These are phyloP conservation scores for Mortierella sp. DNA, from an alignment of 371 early-diverging fungal species.

Conservation along the genomic window DNA sequence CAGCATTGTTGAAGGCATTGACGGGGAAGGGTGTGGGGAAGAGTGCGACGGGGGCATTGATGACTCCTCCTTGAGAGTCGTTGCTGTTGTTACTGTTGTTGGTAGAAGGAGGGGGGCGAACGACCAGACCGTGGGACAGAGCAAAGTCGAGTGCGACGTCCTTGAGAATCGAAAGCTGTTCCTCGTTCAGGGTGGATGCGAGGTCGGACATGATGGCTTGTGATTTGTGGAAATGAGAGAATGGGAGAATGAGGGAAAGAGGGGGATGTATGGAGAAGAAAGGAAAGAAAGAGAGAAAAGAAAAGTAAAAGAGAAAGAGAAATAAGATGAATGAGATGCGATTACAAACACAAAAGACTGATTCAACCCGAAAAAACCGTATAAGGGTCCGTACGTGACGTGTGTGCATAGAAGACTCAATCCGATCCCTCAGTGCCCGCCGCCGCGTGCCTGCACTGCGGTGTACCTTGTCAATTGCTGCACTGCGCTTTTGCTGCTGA, in stretches of 20 bases:
- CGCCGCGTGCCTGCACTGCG: too few species aligned
- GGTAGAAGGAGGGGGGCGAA: conserved; percentile 70
- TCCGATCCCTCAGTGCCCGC: background rate
- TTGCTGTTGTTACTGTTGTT: conserved; percentile 48
- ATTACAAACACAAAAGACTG: background rate
- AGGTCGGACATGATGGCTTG: conserved; percentile 34
- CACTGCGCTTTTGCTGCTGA: too few species aligned
- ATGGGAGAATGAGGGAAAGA: too few species aligned
- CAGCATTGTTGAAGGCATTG: conserved; percentile 79
- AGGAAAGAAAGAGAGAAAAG: background rate
- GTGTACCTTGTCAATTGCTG: too few species aligned
- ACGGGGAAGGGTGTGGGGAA: conserved; percentile 91
- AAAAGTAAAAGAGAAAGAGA: background rate
- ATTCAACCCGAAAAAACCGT: background rate
- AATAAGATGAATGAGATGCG: too few species aligned
- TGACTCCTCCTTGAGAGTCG: conserved; percentile 59
- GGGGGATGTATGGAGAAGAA: background rate
- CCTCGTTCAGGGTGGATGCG: conserved; percentile 49
- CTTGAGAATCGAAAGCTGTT: conserved; percentile 57
- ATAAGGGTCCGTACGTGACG: background rate
- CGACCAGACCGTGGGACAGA: conserved; percentile 81
- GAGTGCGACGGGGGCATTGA: conserved; percentile 91
- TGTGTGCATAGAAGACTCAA: background rate
- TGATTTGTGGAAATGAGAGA: background rate
- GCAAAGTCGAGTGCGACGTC: conserved; percentile 84